Conservation (phyloP, 2,329 filamentous ascomycete species). For the Drechmeria coniospora region DNA sequence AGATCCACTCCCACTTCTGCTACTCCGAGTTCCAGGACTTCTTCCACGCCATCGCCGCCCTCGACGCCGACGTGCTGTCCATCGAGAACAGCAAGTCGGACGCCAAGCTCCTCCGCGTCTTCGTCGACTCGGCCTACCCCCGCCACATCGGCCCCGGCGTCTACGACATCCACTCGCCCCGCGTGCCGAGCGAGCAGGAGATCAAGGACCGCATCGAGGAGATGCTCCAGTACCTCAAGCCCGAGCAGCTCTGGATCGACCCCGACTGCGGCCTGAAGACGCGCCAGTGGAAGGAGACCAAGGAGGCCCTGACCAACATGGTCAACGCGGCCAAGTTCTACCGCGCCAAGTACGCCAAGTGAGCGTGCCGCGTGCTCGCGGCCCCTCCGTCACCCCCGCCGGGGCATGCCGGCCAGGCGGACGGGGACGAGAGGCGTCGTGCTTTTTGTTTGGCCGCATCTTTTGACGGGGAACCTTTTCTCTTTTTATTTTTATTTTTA, state of each 20-base stretch:
- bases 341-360: constrained; percentile 75
- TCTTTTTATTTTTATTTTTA: constrained; percentile 15
- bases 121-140: constrained; percentile 92
- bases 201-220: constrained; percentile 95
- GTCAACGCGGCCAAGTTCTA: constrained; percentile 95
- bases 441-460: constrained; percentile 14
- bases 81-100: constrained; percentile 99
- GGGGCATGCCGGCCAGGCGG: no score
- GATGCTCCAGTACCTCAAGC: constrained; percentile 96
- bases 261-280: constrained; percentile 99
- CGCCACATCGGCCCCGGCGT: constrained; percentile 98
- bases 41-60: constrained; percentile 97
- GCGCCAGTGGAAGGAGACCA: constrained; percentile 96
- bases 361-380: constrained; percentile 12
- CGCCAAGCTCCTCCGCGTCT: constrained; percentile 97
- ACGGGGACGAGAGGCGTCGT: no score
- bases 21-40: constrained; percentile 99
- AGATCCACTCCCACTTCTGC: constrained; percentile 99
- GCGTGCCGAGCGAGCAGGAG: constrained; percentile 93
- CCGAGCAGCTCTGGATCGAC: constrained; percentile 98
- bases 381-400: no score
- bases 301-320: constrained; percentile 91
- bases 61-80: constrained; percentile 94
- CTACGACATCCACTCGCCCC: constrained; percentile 99
- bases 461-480: constrained; percentile 12